Evolutionary conservation across 139 green algal genomes (phyloP).

Genomic region (Choricystis sp.): DNA sequence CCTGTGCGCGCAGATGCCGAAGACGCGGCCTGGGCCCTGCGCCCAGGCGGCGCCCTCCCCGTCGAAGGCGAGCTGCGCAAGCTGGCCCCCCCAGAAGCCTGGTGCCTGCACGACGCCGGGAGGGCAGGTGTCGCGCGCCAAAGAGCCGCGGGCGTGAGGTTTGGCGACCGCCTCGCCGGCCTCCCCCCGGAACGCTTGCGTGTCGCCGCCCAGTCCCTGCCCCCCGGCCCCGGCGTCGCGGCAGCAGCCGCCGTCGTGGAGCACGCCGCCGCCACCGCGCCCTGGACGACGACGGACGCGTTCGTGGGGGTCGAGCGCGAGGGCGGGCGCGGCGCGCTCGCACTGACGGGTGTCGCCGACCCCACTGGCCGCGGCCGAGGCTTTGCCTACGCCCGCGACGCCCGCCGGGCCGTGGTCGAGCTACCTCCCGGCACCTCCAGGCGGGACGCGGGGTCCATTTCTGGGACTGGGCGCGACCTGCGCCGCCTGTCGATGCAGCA

Average conservation of each 20-base stretch:
- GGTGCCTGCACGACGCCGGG: constrained; percentile 9
- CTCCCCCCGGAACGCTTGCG: neutral
- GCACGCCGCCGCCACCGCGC: constrained; percentile 16
- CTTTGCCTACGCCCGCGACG: constrained; percentile 41
- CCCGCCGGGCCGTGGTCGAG: constrained; percentile 9
- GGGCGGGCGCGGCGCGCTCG: constrained; percentile 10
- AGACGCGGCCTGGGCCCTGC: neutral
- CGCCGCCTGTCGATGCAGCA: constrained; percentile 44
- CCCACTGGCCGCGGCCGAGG: constrained; percentile 51
- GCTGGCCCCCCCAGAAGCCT: constrained; percentile 16
- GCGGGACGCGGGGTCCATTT: constrained; percentile 7
- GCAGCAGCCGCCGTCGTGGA: constrained; percentile 17
- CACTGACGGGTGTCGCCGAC: constrained; percentile 35
- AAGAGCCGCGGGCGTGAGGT: neutral
- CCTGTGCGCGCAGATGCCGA: neutral
- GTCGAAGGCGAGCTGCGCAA: constrained; percentile 28
- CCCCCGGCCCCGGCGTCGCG: neutral
- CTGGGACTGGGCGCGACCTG: constrained; percentile 56
- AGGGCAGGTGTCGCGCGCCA: neutral
- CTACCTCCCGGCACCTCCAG: neutral
- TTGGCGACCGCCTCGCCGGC: neutral
- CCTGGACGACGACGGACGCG: constrained; percentile 39
- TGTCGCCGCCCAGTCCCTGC: neutral
- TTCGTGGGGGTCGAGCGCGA: constrained; percentile 33
- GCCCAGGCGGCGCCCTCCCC: constrained; percentile 5